Evolutionary conservation across 2,329 filamentous ascomycete species (phyloP), one percentile per base, ranked within the genome.

Genomic region (Neonectria magnoliae): DNA sequence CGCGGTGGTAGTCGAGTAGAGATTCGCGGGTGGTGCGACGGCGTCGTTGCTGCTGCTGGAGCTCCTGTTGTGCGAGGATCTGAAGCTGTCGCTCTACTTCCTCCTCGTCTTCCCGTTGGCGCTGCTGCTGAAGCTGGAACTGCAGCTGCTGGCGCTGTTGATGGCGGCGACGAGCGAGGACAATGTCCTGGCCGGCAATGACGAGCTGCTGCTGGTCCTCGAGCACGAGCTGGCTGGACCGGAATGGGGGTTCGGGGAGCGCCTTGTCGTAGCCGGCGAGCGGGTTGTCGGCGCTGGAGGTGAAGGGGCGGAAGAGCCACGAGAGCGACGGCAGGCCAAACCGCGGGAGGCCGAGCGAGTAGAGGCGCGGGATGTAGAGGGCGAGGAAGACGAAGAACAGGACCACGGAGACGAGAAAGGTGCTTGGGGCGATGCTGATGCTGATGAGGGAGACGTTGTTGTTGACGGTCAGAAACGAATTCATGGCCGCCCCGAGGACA

Each of bases 361-460:
- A 69, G 38, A 78, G 73, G 42, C 78, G 76, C 41, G 80, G 74
- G 45, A 85, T 69, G 71, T 85, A 88, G 55, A 86, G 72, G 62
- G 81, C 82, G 66, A 85, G 68, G 71, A 88, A 86, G 74, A 84
- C 79, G 69, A 88, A 79, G 54, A 81, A 73, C 31, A 88, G 71
- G 62, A 81, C 77, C 65, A 88, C 73, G 29, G 82, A 81, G 64
- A 84, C 84, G 71, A 89, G 79, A 75, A 85, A 88, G 61, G 85
- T 86, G 76, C 84, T 85, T 25, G 87, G 86, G 44, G 86, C 85
- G 76, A 89, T 84, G 72, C 81, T 84, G 73, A 89, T 81, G 78
- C 83, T 88, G 75, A 89, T 75, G 70, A 89, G 82, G 62, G 86
- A 86, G 75, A 89, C 82, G 83, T 88, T 85, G 78, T 86, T 89